These are phyloP conservation scores for Dactylonectria macrodidyma DNA, from an alignment of 2,329 filamentous ascomycete species.

Conservation along the genomic window DNA sequence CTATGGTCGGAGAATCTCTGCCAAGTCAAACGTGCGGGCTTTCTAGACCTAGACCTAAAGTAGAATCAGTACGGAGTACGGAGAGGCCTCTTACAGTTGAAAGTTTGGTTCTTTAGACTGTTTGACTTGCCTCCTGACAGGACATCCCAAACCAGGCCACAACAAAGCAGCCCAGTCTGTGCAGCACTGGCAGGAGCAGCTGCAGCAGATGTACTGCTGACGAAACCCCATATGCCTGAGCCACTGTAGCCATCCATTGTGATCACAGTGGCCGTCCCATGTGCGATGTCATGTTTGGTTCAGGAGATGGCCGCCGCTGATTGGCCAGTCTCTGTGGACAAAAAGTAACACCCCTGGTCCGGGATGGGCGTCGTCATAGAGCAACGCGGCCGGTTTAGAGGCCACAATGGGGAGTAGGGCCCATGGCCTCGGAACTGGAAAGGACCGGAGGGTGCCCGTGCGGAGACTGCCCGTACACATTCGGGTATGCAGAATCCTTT, in stretches of 20 bases:
- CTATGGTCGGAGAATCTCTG: conserved; percentile 39
- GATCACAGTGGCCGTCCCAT: conserved; percentile 21
- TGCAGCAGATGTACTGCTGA: conserved; percentile 21
- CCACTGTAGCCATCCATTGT: conserved; percentile 11
- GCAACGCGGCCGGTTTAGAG: conserved; percentile 22
- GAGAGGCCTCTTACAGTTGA: conserved; percentile 21
- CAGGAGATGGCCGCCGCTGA: conserved; percentile 14
- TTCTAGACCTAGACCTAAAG: background rate
- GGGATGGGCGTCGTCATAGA: conserved; percentile 27
- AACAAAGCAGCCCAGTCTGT: background rate
- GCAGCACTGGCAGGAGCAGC: conserved; percentile 21
- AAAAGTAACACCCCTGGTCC: background rate
- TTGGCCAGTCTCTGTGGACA: conserved; percentile 12
- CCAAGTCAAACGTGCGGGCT: conserved; percentile 47
- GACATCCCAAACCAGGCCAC: conserved; percentile 5
- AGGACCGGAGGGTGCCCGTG: conserved; percentile 3
- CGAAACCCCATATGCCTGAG: conserved; percentile 25
- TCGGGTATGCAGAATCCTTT: conserved; percentile 27
- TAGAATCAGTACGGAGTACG: background rate
- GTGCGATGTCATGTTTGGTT: conserved; percentile 6
- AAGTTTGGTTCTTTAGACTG: conserved; percentile 1
- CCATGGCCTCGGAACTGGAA: conserved; percentile 11
- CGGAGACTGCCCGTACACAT: background rate
- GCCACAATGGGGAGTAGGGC: background rate
- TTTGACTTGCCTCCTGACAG: background rate